phyloP scores from a whole-genome alignment of 805 yeast genomes.

The Wickerhamomyces silvicola region DNA sequence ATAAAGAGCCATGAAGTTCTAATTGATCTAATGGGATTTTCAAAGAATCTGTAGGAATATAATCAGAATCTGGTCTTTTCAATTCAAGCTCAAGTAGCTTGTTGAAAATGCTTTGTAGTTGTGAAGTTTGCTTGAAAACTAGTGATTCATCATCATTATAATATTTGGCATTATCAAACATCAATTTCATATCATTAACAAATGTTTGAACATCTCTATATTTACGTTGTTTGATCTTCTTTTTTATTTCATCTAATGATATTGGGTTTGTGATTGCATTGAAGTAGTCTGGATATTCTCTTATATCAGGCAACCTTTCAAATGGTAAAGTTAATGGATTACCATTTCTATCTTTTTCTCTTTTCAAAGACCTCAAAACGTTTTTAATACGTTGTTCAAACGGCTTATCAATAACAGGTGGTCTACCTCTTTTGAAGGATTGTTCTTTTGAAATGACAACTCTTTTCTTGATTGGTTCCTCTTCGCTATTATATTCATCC shows the following conservation, averaged over 20 bases:
- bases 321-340: slow-evolving; percentile 55
- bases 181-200: slow-evolving; percentile 65
- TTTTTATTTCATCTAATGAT: slow-evolving; percentile 65
- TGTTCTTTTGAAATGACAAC: slow-evolving; percentile 13
- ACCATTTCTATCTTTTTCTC: slow-evolving; percentile 50
- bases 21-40: slow-evolving; percentile 78
- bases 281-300: slow-evolving; percentile 38
- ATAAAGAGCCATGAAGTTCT: slow-evolving; percentile 62
- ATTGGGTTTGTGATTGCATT: slow-evolving; percentile 51
- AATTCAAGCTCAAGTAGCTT: slow-evolving; percentile 59
- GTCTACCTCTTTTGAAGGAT: slow-evolving; percentile 67
- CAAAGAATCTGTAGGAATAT: slow-evolving; percentile 45
- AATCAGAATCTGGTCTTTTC: slow-evolving; percentile 76
- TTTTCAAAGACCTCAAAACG: slow-evolving; percentile 73
- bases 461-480: slow-evolving; percentile 4
- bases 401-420: slow-evolving; percentile 86
- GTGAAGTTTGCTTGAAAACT: slow-evolving; percentile 53
- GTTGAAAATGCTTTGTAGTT: slow-evolving; percentile 56
- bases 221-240: slow-evolving; percentile 78
- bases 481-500: slow-evolving; percentile 5
- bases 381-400: slow-evolving; percentile 89
- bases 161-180: slow-evolving; percentile 68
- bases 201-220: slow-evolving; percentile 72
- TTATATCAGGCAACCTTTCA: slow-evolving; percentile 74
- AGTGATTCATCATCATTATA: slow-evolving; percentile 54